These are phyloP conservation scores for Paecilomyces fulvus DNA, from an alignment of 2,329 filamentous ascomycete genomes.

Conservation along the genomic window DNA sequence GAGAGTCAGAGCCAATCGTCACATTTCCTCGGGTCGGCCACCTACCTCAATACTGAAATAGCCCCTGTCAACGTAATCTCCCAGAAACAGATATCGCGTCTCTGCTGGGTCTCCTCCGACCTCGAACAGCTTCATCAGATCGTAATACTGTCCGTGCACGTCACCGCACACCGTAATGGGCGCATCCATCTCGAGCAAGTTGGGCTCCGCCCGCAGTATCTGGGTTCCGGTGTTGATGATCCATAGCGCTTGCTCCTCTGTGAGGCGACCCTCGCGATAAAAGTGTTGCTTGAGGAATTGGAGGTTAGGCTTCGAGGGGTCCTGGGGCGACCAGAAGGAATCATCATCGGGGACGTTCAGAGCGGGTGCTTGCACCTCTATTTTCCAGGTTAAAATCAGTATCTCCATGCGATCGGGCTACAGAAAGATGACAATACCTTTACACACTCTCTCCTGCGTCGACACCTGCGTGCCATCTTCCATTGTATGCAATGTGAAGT, in stretches of 20 bases:
- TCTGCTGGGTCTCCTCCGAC: slow-evolving; percentile 94
- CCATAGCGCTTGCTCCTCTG: slow-evolving; percentile 94
- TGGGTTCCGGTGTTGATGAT: slow-evolving; percentile 86
- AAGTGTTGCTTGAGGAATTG: slow-evolving; percentile 96
- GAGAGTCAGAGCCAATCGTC: slow-evolving; percentile 4
- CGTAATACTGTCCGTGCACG: slow-evolving; percentile 97
- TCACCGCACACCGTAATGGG: slow-evolving; percentile 98
- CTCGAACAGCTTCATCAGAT: slow-evolving; percentile 99
- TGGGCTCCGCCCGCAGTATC: slow-evolving; percentile 80
- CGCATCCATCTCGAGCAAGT: slow-evolving; percentile 97
- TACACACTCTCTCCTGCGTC: slow-evolving; percentile 93
- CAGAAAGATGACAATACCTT: slow-evolving; percentile 57
- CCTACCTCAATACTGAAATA: slow-evolving; percentile 93
- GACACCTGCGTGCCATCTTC: slow-evolving; percentile 93
- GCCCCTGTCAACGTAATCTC: slow-evolving; percentile 95
- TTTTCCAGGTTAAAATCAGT: slow-evolving; percentile 5
- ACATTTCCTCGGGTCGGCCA: slow-evolving; percentile 3
- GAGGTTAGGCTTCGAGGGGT: slow-evolving; percentile 82
- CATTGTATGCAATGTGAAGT: slow-evolving; percentile 98
- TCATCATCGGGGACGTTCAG: slow-evolving; percentile 88
- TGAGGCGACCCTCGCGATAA: slow-evolving; percentile 92
- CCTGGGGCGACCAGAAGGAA: slow-evolving; percentile 83
- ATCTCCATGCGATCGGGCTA: slow-evolving; percentile 8
- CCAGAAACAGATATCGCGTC: slow-evolving; percentile 92
- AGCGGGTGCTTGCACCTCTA: slow-evolving; percentile 96